Evolutionary conservation across 1,284 basidiomycete genomes (phyloP).

Genomic region (Chalciporus piperatoides): DNA sequence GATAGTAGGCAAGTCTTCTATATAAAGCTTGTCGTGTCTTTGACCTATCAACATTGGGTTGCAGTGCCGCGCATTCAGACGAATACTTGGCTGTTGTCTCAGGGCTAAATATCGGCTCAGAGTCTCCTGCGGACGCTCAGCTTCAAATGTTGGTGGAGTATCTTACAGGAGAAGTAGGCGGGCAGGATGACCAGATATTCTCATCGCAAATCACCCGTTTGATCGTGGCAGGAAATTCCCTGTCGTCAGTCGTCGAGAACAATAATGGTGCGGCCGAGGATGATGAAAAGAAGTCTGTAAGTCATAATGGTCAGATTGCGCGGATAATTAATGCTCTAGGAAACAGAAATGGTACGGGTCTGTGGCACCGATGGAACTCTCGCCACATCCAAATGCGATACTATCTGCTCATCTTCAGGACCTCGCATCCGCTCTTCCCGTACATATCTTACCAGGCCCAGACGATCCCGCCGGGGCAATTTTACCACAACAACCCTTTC

Average conservation of each 20-base stretch:
- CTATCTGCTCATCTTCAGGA: slow-evolving; percentile 75
- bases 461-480: slow-evolving; percentile 86
- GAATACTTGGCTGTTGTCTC: slow-evolving; percentile 83
- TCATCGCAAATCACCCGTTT: slow-evolving; percentile 76
- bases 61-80: slow-evolving; percentile 32
- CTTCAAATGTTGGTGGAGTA: slow-evolving; percentile 85
- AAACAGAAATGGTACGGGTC: slow-evolving; percentile 52
- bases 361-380: slow-evolving; percentile 60
- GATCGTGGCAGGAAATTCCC: slow-evolving; percentile 84
- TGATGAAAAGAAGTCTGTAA: slow-evolving; percentile 59
- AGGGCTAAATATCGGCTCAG: slow-evolving; percentile 71
- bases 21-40: slow-evolving; percentile 9
- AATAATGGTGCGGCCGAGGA: slow-evolving; percentile 28
- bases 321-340: slow-evolving; percentile 6
- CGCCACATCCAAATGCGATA: slow-evolving; percentile 68
- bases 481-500: slow-evolving; percentile 92
- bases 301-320: slow-evolving; percentile 20
- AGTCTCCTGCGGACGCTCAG: slow-evolving; percentile 65
- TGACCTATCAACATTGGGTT: slow-evolving; percentile 7
- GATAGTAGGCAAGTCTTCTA: slow-evolving; percentile 39
- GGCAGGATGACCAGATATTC: slow-evolving; percentile 56
- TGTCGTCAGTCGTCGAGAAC: slow-evolving; percentile 48
- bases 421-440: slow-evolving; percentile 65
- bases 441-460: slow-evolving; percentile 84
- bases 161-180: slow-evolving; percentile 81